Conservation (phyloP, 1,284 basidiomycete genomes). For the Trametes hirsuta region DNA sequence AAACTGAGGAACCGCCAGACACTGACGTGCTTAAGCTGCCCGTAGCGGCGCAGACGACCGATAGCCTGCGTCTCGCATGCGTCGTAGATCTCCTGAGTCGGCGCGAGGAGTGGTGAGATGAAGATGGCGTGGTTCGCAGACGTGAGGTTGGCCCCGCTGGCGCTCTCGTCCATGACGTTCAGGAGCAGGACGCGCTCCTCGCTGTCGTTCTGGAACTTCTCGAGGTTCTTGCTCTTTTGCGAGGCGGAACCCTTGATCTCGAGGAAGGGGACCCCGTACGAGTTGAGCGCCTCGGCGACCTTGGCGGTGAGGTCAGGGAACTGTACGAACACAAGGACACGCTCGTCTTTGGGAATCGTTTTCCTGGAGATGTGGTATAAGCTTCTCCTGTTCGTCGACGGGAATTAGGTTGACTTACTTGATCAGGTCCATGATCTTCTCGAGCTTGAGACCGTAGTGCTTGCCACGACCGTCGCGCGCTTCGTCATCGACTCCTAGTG, state of each 20-base stretch:
- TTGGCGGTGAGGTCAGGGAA: slow-evolving; percentile 93
- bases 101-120: slow-evolving; percentile 85
- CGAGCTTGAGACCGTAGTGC: slow-evolving; percentile 89
- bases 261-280: slow-evolving; percentile 75
- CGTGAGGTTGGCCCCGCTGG: slow-evolving; percentile 91
- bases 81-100: slow-evolving; percentile 79
- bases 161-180: slow-evolving; percentile 93
- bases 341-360: slow-evolving; percentile 73
- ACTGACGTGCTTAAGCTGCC: slow-evolving; percentile 80
- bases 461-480: slow-evolving; percentile 72
- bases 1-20: slow-evolving; percentile 82
- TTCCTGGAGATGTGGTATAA: slow-evolving; percentile 46
- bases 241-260: slow-evolving; percentile 83
- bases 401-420: slow-evolving; percentile 51
- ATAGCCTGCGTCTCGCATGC: slow-evolving; percentile 91
- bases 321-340: slow-evolving; percentile 91
- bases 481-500: slow-evolving; percentile 83
- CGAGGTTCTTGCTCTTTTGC: slow-evolving; percentile 78
- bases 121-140: slow-evolving; percentile 95
- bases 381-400: not conserved
- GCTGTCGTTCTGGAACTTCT: slow-evolving; percentile 81
- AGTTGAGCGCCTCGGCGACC: slow-evolving; percentile 79
- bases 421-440: slow-evolving; percentile 83
- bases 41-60: slow-evolving; percentile 86
- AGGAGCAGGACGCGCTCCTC: slow-evolving; percentile 83